These are phyloP conservation scores for Myxozyma monticola DNA, from an alignment of 805 yeast species.

Conservation along the genomic window DNA sequence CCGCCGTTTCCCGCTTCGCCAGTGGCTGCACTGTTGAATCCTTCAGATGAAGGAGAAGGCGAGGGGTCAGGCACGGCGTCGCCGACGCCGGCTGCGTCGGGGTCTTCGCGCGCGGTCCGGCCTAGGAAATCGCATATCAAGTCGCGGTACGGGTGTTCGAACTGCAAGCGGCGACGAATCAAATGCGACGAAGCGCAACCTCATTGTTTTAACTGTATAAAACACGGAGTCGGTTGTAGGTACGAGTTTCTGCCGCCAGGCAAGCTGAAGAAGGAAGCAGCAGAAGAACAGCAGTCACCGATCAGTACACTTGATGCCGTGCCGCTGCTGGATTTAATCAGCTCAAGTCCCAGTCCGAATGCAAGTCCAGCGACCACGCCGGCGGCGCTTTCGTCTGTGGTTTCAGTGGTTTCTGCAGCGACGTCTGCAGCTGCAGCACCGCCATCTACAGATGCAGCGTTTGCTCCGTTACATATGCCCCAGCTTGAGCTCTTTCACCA, in stretches of 20 bases:
- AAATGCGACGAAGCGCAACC: constrained; percentile 69
- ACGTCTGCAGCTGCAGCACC: constrained; percentile 2
- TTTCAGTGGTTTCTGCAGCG: neutral
- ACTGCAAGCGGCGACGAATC: constrained; percentile 61
- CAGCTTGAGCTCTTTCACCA: constrained; percentile 29
- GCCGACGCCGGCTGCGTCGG: neutral
- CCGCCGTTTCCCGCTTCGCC: neutral
- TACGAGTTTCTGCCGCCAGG: too few relatives aligned
- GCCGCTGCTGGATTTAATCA: too few relatives aligned
- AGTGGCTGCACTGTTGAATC: constrained; percentile 11
- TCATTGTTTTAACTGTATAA: constrained; percentile 54
- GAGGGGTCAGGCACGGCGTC: neutral
- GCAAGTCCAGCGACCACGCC: constrained; percentile 1
- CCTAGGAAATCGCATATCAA: constrained; percentile 51
- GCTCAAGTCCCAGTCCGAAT: neutral
- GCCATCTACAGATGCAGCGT: constrained; percentile 14
- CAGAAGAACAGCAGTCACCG: too few relatives aligned
- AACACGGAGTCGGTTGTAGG: constrained; percentile 35
- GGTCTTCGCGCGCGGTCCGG: constrained; percentile 11
- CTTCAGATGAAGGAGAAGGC: too few relatives aligned
- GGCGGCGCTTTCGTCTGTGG: neutral
- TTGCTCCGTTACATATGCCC: constrained; percentile 21
- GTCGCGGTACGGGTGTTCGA: constrained; percentile 73
- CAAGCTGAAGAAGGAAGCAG: too few relatives aligned
- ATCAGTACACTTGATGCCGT: too few relatives aligned